A percentile compares a stretch with the other conserved stretches of the same genome.
Conservation (phyloP, 805 yeast genomes). For the Yarrowia porcina region DNA sequence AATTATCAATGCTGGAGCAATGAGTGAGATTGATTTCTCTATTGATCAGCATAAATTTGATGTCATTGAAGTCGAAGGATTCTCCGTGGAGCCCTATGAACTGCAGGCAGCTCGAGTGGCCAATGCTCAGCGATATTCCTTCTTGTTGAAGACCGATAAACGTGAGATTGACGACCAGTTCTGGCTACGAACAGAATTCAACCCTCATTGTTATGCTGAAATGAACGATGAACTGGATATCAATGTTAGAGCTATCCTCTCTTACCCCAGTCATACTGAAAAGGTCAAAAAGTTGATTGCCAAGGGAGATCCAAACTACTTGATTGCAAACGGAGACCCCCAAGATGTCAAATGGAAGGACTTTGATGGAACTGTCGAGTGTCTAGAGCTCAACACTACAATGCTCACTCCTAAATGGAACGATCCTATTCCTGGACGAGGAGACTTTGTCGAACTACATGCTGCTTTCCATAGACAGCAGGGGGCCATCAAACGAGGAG, state of each 20-base stretch:
- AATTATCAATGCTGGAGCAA: conserved; percentile 39
- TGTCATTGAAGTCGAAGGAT: conserved; percentile 41
- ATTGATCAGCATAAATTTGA: conserved; percentile 35
- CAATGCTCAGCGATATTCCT: conserved; percentile 79
- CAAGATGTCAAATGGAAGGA: conserved; percentile 29
- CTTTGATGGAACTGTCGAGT: conserved; percentile 33
- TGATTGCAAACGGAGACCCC: not conserved
- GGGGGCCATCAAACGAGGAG: conserved; percentile 38
- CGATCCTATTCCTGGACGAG: conserved; percentile 35
- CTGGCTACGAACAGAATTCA: conserved; percentile 44
- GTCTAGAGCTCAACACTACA: conserved; percentile 34
- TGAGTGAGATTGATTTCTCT: conserved; percentile 37
- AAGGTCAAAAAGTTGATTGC: conserved; percentile 20
- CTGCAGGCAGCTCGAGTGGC: conserved; percentile 41
- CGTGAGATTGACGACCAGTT: conserved; percentile 36
- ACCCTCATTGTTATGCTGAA: conserved; percentile 41
- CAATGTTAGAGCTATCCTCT: conserved; percentile 39
- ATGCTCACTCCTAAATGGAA: conserved; percentile 31
- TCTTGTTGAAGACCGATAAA: conserved; percentile 47
- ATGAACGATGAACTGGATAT: conserved; percentile 39
- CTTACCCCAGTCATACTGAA: conserved; percentile 35
- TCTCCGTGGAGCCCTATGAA: conserved; percentile 32
- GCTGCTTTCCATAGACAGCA: conserved; percentile 39
- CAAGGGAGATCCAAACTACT: conserved; percentile 14
- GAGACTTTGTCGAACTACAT: conserved; percentile 38